Conservation (phyloP, 805 yeast genomes). For the Ogataea glucozyma region DNA sequence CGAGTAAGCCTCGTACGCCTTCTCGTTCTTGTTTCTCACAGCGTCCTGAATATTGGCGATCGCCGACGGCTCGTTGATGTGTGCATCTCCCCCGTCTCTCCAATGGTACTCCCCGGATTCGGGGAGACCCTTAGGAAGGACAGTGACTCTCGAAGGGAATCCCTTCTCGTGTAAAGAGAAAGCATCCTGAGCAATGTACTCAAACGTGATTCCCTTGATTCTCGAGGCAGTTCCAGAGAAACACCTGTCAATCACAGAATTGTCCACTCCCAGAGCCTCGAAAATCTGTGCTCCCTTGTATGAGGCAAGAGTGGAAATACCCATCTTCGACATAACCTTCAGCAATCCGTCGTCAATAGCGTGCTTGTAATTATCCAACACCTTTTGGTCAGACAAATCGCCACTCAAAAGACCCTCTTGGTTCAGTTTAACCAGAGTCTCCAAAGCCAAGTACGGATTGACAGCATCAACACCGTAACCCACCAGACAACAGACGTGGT, state of each 20-base stretch:
- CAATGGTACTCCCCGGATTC: constrained; percentile 98
- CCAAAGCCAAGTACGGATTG: constrained; percentile 91
- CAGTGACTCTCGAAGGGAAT: constrained; percentile 72
- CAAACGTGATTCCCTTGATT: constrained; percentile 93
- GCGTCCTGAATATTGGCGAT: constrained; percentile 96
- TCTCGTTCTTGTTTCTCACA: constrained; percentile 94
- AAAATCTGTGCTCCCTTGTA: constrained; percentile 99
- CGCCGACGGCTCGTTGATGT: constrained; percentile 91
- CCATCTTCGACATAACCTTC: constrained; percentile 99
- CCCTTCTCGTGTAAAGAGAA: constrained; percentile 92
- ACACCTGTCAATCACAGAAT: constrained; percentile 92
- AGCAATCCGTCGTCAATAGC: constrained; percentile 89
- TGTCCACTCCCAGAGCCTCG: constrained; percentile 94
- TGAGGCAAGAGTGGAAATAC: constrained; percentile 97
- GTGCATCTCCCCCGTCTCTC: constrained; percentile 98
- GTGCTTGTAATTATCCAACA: constrained; percentile 76
- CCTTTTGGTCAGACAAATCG: constrained; percentile 53
- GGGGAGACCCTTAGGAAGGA: constrained; percentile 74
- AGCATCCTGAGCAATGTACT: constrained; percentile 95
- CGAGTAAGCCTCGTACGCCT: constrained; percentile 86
- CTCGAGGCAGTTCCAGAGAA: constrained; percentile 97
- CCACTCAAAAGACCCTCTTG: constrained; percentile 69
- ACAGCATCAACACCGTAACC: constrained; percentile 98
- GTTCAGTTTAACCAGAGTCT: constrained; percentile 82
- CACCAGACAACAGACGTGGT: constrained; percentile 88